Conservation (phyloP, 495 filamentous ascomycete species). For the Tuber magnatum region DNA sequence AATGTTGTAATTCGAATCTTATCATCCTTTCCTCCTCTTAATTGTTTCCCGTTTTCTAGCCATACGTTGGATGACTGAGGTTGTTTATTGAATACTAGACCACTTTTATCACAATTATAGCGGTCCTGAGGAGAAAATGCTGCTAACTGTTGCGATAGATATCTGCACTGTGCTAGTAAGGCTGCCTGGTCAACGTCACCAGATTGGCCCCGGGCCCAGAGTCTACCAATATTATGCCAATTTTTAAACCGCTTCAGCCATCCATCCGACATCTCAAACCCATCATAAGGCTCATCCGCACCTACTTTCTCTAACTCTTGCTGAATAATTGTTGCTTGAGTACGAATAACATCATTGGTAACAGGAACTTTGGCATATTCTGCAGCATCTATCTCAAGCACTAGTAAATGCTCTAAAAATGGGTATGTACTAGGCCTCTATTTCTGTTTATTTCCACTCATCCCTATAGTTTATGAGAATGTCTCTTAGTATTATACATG, state of each 20-base stretch:
- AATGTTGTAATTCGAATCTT: conserved; percentile 23
- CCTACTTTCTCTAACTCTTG: not conserved
- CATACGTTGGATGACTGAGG: conserved; percentile 7
- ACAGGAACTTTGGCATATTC: conserved; percentile 2
- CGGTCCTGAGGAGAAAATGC: conserved; percentile 22
- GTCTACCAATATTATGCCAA: conserved; percentile 11
- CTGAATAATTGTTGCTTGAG: not conserved
- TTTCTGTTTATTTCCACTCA: not conserved
- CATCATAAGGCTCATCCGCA: not conserved
- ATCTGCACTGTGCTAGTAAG: conserved; percentile 19
- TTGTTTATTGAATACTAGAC: conserved; percentile 25
- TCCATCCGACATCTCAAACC: conserved; percentile 10
- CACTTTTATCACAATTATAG: conserved; percentile 29
- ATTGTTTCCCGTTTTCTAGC: too few relatives aligned
- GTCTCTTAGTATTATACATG: not conserved
- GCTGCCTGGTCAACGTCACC: conserved; percentile 10
- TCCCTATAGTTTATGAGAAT: not conserved
- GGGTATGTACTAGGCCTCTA: not conserved
- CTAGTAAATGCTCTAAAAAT: conserved; percentile 7
- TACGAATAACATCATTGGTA: not conserved
- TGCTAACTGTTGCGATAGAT: conserved; percentile 14
- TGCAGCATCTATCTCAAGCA: not conserved
- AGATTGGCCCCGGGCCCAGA: conserved; percentile 7
- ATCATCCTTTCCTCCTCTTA: too few relatives aligned
- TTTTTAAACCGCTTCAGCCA: conserved; percentile 34